Conservation (phyloP, 2,329 filamentous ascomycete genomes). For the Mariannaea elegans region DNA sequence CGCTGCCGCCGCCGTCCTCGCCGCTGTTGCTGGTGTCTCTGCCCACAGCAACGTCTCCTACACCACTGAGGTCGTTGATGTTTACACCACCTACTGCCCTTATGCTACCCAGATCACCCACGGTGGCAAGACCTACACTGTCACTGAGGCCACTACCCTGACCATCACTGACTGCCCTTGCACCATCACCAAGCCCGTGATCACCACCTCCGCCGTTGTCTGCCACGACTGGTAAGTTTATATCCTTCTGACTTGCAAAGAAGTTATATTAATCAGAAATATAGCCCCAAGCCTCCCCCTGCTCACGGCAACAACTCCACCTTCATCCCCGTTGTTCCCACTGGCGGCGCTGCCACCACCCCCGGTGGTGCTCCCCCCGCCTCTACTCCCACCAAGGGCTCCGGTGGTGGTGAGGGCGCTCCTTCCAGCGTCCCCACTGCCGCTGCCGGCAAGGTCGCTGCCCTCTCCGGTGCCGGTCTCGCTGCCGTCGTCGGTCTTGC, state of each 20-base stretch:
- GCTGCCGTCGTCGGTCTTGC: slow-evolving; percentile 68
- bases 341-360: slow-evolving; percentile 21
- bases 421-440: slow-evolving; percentile 57
- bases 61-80: slow-evolving; percentile 72
- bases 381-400: slow-evolving; percentile 36
- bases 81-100: slow-evolving; percentile 78
- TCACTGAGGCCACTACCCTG: slow-evolving; percentile 74
- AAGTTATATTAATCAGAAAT: slow-evolving; percentile 9
- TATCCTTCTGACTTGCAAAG: neutral
- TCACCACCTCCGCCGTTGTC: slow-evolving; percentile 59
- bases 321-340: slow-evolving; percentile 29
- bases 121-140: slow-evolving; percentile 72
- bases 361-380: slow-evolving; percentile 38
- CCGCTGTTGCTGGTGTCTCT: slow-evolving; percentile 60
- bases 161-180: slow-evolving; percentile 78
- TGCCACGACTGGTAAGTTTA: slow-evolving; percentile 63
- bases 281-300: slow-evolving; percentile 14
- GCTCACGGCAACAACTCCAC: slow-evolving; percentile 9
- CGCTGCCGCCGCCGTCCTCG: slow-evolving; percentile 62
- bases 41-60: slow-evolving; percentile 57
- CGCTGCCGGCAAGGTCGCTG: slow-evolving; percentile 65
- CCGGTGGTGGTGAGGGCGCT: slow-evolving; percentile 37
- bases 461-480: slow-evolving; percentile 66
- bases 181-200: slow-evolving; percentile 70
- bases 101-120: slow-evolving; percentile 70